Base-by-base conservation (phyloP, 1,139 yeast species). In the Saccharomycopsis hybrid region DNA sequence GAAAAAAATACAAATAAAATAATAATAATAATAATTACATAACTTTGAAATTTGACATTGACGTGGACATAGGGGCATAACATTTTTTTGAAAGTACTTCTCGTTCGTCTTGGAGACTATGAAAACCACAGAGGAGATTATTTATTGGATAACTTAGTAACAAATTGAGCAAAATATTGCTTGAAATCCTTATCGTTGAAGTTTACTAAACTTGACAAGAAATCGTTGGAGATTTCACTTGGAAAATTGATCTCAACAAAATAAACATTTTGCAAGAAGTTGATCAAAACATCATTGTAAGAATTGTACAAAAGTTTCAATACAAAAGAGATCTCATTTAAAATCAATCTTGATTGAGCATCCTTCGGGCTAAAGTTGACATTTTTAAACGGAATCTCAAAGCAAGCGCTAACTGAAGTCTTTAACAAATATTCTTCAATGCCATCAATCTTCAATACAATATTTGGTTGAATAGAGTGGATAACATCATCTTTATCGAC, bases 301-400 rank as follows among this genome's bases (percentile, higher is more conserved):
- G 60, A 55, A 13, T 59, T 64, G 61, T 66, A 83, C 56, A 86
- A 72, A 3, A 83, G 73, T 58, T 81, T 84, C 61, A 90, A 77
- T 40, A 89, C 69, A 41, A 78, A 70, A 0, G 95, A 81, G 8
- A 88, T 71, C 60, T 92, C 98, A 54, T 80, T 79, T 2, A 89
- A 82, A 43, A 86, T 74, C 49, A 81, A 71, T 59, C 94, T 76
- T 59, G 77, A 78, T 61, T 86, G 90, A 2, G 95, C 95, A 62
- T 89, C 96, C 57, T 79, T 77, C 48, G 82, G 69, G 60, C 84
- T 78, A 58, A 82, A 81, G 36, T 76, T 75, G 43, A 71, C 75
- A 44, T 82, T 78, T 58, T 84, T 82, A 60, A 87, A 82, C 8
- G 96, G 89, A 48, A 89, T 70, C 62, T 87, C 95, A 69, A 89